phyloP scores from a whole-genome alignment of 352 stramenopile genomes.

The Nothophytophthora sp. region DNA sequence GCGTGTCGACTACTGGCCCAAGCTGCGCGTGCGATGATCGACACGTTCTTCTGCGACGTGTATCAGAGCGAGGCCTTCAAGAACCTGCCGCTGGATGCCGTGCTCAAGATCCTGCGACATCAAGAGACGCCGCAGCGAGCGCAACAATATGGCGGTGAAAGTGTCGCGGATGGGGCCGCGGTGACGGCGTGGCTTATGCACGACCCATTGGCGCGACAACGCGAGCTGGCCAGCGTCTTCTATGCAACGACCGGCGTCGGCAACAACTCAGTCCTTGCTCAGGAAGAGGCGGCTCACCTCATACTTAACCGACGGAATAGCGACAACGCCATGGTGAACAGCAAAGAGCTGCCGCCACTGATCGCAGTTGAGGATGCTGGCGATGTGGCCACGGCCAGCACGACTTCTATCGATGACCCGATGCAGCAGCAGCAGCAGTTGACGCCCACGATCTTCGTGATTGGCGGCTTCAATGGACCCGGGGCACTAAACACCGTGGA shows the following conservation, averaged over 20 bases:
- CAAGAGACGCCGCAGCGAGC: no score
- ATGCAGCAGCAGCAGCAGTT: constrained; percentile 12
- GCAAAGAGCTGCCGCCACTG: constrained; percentile 21
- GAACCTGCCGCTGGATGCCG: constrained; percentile 40
- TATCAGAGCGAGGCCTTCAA: constrained; percentile 58
- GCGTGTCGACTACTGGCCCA: constrained; percentile 53
- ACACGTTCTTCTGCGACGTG: constrained; percentile 63
- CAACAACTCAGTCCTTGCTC: background rate
- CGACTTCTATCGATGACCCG: constrained; percentile 1
- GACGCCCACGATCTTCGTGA: constrained; percentile 64
- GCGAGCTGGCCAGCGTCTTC: constrained; percentile 19
- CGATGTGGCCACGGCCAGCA: background rate
- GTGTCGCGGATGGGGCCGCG: constrained; percentile 29
- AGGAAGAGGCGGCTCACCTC: background rate
- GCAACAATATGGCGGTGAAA: no score
- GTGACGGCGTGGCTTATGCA: constrained; percentile 55
- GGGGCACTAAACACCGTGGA: constrained; percentile 58
- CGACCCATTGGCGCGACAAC: constrained; percentile 37
- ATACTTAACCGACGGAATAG: constrained; percentile 16
- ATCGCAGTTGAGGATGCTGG: constrained; percentile 1
- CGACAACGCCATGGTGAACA: constrained; percentile 47
- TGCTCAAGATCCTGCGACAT: constrained; percentile 49
- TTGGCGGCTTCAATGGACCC: constrained; percentile 71
- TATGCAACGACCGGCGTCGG: constrained; percentile 4
- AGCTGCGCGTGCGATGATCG: constrained; percentile 62